Base-by-base conservation (phyloP, 1,284 basidiomycete species). In the Boletus mariae region DNA sequence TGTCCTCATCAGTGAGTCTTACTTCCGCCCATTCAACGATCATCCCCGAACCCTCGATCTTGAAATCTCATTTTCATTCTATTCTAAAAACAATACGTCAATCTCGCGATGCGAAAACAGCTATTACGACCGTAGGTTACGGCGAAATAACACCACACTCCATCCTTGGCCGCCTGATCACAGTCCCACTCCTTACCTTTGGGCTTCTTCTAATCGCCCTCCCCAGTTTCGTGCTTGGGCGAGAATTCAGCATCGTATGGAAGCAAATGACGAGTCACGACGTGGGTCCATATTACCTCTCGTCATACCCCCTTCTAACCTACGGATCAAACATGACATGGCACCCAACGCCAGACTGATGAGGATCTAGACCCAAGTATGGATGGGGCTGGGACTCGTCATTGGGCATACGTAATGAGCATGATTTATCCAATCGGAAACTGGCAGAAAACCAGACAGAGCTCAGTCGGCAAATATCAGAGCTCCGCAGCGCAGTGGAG, bases 161-260 rank as follows among this genome's bases (percentile, higher is more conserved):
- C 1, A 86, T 89, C 65, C 76, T 94, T 10, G 92, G 92, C 2
- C 84, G 90, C 7, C 73, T 94, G 35, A 75, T 94, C 57, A 92
- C 92, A 0, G 75, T 94, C 0, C 92, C 92, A 0, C 77, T 95
- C 20, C 82, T 95, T 44, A 79, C 91, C 23, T 94, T 92, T 63
- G 92, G 92, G 1, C 75, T 94, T 8, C 76, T 95, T 1, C 77
- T 94, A 41, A 93, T 94, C 63, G 92, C 92, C 0, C 76, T 94
- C 2, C 92, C 92, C 5, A 89, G 85, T 59, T 94, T 95, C 61
- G 92, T 95, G 1, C 81, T 94, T 7, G 92, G 92, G 0, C 74
- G 91, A 45, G 92, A 95, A 66, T 95, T 95, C 68, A 91, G 90
- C 54, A 76, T 86, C 10, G 88, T 93, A 2, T 94, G 91, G 86